Evolutionary conservation across 331 rosid species (phyloP).

Genomic region (Phaseolus coccineus): DNA sequence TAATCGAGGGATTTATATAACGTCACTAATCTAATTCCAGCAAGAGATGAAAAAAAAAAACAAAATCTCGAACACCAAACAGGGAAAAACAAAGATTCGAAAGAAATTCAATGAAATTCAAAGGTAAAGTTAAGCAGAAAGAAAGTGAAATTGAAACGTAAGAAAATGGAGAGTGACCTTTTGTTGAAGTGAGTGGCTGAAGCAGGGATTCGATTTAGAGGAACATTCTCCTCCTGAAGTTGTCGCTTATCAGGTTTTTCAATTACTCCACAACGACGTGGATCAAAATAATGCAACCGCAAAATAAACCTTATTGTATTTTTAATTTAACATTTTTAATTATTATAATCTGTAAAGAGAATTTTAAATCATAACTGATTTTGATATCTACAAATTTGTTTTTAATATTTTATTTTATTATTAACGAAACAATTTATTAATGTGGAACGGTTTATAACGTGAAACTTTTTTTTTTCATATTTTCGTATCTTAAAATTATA

Average conservation of each 20-base stretch:
- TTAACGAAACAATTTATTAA: no score
- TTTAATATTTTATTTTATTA: no score
- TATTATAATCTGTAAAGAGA: no score
- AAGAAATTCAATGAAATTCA: background rate
- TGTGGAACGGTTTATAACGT: no score
- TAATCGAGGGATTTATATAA: background rate
- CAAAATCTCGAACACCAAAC: background rate
- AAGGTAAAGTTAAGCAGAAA: background rate
- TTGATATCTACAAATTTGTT: no score
- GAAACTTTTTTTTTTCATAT: no score
- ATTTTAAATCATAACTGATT: no score
- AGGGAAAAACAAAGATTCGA: background rate
- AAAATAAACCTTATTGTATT: no score
- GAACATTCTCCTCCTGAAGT: background rate
- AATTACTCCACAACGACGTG: background rate
- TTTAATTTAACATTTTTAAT: no score
- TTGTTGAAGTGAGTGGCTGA: background rate
- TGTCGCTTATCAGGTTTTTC: background rate
- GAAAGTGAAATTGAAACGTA: background rate
- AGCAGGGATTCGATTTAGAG: background rate
- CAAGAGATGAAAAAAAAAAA: conserved; percentile 1
- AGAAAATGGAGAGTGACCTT: conserved; percentile 35
- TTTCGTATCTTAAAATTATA: no score
- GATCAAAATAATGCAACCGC: background rate
- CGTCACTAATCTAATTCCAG: background rate